These are phyloP conservation scores for Saccharomycopsis fodiens DNA, from an alignment of 805 yeast genomes.

Conservation along the genomic window DNA sequence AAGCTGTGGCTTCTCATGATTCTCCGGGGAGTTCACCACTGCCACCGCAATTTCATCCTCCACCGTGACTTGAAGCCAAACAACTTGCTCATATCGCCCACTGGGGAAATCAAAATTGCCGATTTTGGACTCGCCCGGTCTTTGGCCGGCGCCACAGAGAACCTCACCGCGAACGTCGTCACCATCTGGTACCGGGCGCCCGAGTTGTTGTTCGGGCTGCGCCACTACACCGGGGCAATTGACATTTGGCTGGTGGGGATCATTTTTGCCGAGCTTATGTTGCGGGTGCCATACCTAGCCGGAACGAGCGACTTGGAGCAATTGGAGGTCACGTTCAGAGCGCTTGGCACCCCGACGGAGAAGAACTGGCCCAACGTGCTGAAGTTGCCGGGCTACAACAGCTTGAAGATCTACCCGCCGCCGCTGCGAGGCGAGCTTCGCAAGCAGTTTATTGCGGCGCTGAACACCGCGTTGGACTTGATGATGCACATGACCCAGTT, in stretches of 20 bases:
- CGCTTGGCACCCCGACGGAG: slow-evolving; percentile 94
- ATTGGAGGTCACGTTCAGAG: slow-evolving; percentile 86
- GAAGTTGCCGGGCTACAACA: slow-evolving; percentile 66
- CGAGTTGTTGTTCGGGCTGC: slow-evolving; percentile 80
- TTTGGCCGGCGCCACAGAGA: slow-evolving; percentile 59
- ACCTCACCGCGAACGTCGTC: slow-evolving; percentile 87
- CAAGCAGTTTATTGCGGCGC: slow-evolving; percentile 83
- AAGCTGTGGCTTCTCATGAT: slow-evolving; percentile 95
- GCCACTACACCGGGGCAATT: slow-evolving; percentile 80
- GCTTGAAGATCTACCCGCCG: slow-evolving; percentile 69
- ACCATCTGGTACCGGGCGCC: slow-evolving; percentile 99
- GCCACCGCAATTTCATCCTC: slow-evolving; percentile 83
- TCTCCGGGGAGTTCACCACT: slow-evolving; percentile 87
- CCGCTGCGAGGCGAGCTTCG: slow-evolving; percentile 77
- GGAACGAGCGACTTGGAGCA: slow-evolving; percentile 90
- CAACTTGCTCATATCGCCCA: slow-evolving; percentile 78
- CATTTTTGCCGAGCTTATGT: slow-evolving; percentile 92
- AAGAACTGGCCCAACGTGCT: slow-evolving; percentile 87
- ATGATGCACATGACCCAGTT: slow-evolving; percentile 64
- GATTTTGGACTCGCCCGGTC: slow-evolving; percentile 96
- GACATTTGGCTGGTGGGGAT: slow-evolving; percentile 97
- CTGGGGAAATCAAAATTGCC: slow-evolving; percentile 85
- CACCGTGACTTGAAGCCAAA: slow-evolving; percentile 94
- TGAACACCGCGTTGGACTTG: slow-evolving; percentile 72
- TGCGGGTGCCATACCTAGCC: slow-evolving; percentile 90